Evolutionary conservation across 345 rosid genomes (phyloP).

Genomic region (Raphanus sativus): DNA sequence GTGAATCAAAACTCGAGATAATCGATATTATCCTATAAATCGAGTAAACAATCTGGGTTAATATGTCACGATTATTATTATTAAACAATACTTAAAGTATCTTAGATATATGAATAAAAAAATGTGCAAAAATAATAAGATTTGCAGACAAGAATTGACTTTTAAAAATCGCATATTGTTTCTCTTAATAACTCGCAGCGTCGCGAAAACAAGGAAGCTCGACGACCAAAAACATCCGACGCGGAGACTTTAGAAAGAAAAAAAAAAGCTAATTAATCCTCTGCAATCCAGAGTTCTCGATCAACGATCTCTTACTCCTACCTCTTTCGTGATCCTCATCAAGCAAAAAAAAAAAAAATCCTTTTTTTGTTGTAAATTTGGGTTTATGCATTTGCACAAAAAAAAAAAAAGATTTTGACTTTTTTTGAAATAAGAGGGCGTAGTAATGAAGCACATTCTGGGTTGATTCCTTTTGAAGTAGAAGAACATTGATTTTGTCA

Average conservation of each 20-base stretch:
- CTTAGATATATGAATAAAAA: neutral
- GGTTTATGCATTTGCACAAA: conserved; percentile 13
- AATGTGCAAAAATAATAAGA: neutral
- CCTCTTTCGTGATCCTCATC: conserved; percentile 12
- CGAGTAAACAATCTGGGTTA: neutral
- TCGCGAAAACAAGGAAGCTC: conserved; percentile 30
- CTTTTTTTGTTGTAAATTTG: neutral
- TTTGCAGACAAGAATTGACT: conserved; percentile 13
- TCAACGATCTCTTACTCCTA: neutral
- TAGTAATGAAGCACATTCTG: conserved; percentile 44
- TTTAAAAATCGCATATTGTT: neutral
- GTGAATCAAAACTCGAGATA: neutral
- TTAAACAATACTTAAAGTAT: neutral
- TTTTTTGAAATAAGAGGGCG: conserved; percentile 46
- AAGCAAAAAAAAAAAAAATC: neutral
- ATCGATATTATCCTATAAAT: neutral
- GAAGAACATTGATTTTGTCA: conserved; percentile 35
- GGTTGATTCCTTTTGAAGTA: conserved; percentile 20
- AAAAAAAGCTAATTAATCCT: neutral
- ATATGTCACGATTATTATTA: neutral
- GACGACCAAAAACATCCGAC: conserved; percentile 27
- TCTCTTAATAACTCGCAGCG: conserved; percentile 16
- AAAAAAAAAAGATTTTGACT: conserved; percentile 38
- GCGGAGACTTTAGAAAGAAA: conserved; percentile 9
- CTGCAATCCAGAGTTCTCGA: neutral